Conservation (phyloP, 441 rosid species). For the Adansonia gregorii region DNA sequence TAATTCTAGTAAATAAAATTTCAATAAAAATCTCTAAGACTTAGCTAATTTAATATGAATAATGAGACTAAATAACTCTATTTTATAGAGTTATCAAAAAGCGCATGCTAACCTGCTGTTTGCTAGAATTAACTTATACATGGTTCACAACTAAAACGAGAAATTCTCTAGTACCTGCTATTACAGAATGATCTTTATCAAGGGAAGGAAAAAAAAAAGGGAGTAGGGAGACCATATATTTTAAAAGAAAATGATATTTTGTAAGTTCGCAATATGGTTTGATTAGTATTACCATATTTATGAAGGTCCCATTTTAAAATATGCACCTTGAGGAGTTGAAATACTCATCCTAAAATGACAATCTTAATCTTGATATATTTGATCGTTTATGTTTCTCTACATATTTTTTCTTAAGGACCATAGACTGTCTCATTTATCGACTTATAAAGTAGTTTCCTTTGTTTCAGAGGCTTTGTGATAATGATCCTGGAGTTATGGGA, state of each 20-base stretch:
- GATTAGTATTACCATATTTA: background rate
- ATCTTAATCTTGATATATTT: background rate
- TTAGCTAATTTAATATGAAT: too few relatives aligned
- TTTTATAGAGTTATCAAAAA: background rate
- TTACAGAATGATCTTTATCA: background rate
- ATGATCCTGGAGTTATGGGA: conserved; percentile 98
- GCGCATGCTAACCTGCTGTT: conserved; percentile 15
- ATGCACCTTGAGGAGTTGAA: background rate
- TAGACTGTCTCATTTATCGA: background rate
- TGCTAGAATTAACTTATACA: background rate
- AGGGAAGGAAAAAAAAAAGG: background rate
- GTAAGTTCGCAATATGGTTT: background rate
- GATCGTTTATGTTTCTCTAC: background rate
- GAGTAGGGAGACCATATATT: background rate
- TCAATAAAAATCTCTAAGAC: too few relatives aligned
- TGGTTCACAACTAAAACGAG: background rate
- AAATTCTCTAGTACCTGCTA: background rate
- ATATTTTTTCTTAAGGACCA: background rate
- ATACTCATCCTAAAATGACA: background rate
- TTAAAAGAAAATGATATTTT: background rate
- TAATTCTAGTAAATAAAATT: too few relatives aligned
- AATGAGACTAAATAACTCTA: too few relatives aligned
- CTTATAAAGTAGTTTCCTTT: conserved; percentile 19
- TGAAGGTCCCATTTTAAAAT: background rate
- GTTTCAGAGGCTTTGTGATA: conserved; percentile 82